phyloP scores from a whole-genome alignment of 345 rosid species.

The Dimocarpus longan region DNA sequence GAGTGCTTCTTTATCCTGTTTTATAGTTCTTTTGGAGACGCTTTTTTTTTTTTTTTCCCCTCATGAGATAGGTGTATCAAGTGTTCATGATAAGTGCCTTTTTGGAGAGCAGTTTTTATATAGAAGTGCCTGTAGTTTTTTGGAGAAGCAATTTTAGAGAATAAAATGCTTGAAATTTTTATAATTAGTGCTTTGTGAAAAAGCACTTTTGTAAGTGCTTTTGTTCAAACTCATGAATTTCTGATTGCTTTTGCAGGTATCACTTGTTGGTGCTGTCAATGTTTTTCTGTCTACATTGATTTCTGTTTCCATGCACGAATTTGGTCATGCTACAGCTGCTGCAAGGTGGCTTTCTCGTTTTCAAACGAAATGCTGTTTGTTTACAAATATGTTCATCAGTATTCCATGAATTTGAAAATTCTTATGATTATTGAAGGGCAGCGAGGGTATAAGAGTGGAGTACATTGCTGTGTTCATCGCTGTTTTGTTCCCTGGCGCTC shows the following conservation, averaged over 20 bases:
- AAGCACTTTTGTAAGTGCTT: neutral
- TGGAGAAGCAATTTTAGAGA: neutral
- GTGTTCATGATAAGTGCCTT: too few relatives aligned
- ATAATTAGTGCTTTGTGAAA: neutral
- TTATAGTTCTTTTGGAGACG: neutral
- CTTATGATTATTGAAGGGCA: conserved; percentile 51
- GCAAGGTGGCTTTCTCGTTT: conserved; percentile 56
- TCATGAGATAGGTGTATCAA: too few relatives aligned
- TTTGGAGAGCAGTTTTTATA: too few relatives aligned
- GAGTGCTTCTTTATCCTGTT: neutral
- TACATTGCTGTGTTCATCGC: conserved; percentile 86
- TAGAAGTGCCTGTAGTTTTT: too few relatives aligned
- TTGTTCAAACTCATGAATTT: neutral
- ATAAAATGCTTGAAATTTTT: neutral
- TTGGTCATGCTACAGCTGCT: conserved; percentile 91
- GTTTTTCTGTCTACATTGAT: conserved; percentile 60
- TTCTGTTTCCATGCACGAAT: conserved; percentile 78
- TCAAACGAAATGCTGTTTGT: neutral
- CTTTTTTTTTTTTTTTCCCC: too few relatives aligned
- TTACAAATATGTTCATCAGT: conserved; percentile 4
- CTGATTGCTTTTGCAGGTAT: conserved; percentile 35
- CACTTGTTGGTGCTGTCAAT: conserved; percentile 51
- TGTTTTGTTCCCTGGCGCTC: conserved; percentile 84
- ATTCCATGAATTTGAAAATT: neutral
- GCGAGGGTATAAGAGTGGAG: conserved; percentile 84